These are phyloP conservation scores for Aspergillus flavus DNA, from an alignment of 2,329 filamentous ascomycete species.

Conservation along the genomic window DNA sequence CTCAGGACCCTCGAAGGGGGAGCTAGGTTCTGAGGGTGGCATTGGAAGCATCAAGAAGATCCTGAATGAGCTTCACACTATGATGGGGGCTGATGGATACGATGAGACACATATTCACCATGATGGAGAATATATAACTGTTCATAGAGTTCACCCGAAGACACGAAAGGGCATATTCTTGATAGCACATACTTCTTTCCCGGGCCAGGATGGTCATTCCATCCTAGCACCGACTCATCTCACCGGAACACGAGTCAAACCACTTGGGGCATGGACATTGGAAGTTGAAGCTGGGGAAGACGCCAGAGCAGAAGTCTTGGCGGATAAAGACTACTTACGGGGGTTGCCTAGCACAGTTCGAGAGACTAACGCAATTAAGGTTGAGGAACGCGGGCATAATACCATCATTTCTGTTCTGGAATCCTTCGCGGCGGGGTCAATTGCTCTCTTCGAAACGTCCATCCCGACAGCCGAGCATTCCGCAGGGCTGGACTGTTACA, in stretches of 20 bases:
- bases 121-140: slow-evolving; percentile 92
- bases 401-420: slow-evolving; percentile 80
- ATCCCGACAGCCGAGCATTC: slow-evolving; percentile 86
- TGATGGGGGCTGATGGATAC: slow-evolving; percentile 94
- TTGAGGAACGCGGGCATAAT: slow-evolving; percentile 72
- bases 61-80: slow-evolving; percentile 88
- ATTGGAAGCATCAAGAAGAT: slow-evolving; percentile 91
- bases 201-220: slow-evolving; percentile 83
- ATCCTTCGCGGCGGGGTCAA: slow-evolving; percentile 88
- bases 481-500: slow-evolving; percentile 79
- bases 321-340: slow-evolving; percentile 71
- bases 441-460: slow-evolving; percentile 94
- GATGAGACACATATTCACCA: slow-evolving; percentile 97
- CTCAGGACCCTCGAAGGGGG: slow-evolving; percentile 57
- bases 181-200: slow-evolving; percentile 94
- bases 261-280: slow-evolving; percentile 88
- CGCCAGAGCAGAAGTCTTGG: slow-evolving; percentile 63
- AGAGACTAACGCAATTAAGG: slow-evolving; percentile 70
- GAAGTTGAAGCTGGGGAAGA: slow-evolving; percentile 81
- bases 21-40: slow-evolving; percentile 71
- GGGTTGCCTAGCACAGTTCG: slow-evolving; percentile 84
- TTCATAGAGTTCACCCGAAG: slow-evolving; percentile 90
- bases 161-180: slow-evolving; percentile 93
- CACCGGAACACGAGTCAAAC: slow-evolving; percentile 78
- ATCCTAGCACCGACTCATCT: slow-evolving; percentile 78